Conservation (phyloP, 139 green algal genomes). For the Micromonas pusilla region DNA sequence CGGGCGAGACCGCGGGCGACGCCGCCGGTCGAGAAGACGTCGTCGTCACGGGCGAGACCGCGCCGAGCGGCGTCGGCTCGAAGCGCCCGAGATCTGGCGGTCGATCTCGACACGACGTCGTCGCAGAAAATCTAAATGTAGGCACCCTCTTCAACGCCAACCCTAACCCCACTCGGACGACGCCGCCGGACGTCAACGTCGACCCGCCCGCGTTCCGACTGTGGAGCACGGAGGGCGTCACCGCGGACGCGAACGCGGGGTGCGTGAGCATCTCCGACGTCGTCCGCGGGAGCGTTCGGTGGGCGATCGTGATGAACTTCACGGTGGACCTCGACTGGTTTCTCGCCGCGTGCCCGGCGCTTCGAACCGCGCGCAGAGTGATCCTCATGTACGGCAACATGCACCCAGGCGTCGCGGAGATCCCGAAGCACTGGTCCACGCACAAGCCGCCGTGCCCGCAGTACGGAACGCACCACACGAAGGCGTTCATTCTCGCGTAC, state of each 20-base stretch:
- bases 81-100: no score
- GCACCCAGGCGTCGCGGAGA: neutral
- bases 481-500: neutral
- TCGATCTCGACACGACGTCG: no score
- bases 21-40: no score
- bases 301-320: neutral
- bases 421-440: neutral
- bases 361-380: no score
- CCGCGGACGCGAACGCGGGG: neutral
- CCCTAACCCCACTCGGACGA: no score
- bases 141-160: no score
- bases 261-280: neutral
- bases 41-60: no score
- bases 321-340: neutral
- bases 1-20: no score
- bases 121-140: no score
- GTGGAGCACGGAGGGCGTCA: neutral
- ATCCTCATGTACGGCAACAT: no score
- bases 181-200: no score
- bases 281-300: neutral
- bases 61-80: no score
- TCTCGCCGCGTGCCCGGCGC: neutral
- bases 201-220: neutral
- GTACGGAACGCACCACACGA: conserved; percentile 5
- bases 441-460: neutral